These are phyloP conservation scores for Aureobasidium sp. DNA, from an alignment of 2,329 filamentous ascomycete species.

Conservation along the genomic window DNA sequence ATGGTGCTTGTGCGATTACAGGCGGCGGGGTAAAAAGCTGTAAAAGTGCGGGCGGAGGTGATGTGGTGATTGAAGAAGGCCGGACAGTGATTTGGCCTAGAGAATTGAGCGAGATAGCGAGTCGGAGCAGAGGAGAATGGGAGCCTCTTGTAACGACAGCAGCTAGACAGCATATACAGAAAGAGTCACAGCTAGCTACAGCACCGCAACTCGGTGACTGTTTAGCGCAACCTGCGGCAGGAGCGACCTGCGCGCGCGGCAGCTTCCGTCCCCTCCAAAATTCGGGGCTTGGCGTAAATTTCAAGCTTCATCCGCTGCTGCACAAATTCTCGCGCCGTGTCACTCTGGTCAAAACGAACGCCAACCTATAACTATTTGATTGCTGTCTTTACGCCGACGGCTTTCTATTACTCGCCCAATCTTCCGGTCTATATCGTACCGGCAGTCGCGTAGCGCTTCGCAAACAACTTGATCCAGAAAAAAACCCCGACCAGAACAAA, in stretches of 20 bases:
- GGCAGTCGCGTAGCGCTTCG: neutral
- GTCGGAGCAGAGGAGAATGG: neutral
- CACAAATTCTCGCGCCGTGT: neutral
- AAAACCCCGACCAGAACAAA: neutral
- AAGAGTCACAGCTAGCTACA: neutral
- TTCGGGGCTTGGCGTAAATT: slow-evolving; percentile 2
- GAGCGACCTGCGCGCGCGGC: neutral
- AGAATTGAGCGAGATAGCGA: neutral
- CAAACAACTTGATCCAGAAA: neutral
- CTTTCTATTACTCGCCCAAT: neutral
- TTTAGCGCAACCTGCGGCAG: neutral
- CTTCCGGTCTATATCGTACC: neutral
- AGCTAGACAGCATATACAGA: slow-evolving; percentile 10
- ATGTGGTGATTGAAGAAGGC: neutral
- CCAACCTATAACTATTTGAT: neutral
- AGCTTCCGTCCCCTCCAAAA: neutral
- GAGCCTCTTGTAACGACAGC: neutral
- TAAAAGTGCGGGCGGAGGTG: neutral
- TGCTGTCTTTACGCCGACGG: slow-evolving; percentile 7
- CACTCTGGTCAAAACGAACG: neutral
- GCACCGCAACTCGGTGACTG: neutral
- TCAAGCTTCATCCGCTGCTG: neutral
- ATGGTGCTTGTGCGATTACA: neutral
- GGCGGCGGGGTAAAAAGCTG: slow-evolving; percentile 6
- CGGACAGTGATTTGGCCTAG: neutral